Evolutionary conservation across 1,139 yeast species (phyloP), one percentile per base, ranked within the genome.

Genomic region (Saccharomyces pastorianus): DNA sequence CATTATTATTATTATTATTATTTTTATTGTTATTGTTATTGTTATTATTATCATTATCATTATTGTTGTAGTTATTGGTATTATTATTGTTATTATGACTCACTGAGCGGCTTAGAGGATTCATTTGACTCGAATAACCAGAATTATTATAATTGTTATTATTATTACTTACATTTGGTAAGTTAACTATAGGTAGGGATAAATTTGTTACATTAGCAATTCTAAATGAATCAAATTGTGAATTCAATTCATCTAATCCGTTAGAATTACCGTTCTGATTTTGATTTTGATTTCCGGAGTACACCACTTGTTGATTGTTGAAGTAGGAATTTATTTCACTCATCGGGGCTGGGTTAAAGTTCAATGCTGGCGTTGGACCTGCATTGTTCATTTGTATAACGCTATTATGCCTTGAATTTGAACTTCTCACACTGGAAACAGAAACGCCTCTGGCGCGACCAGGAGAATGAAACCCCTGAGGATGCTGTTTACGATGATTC

Each of bases 371-470:
- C 6, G 44, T 20, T 17, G 44, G 44, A 11, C 26, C 25, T 4
- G 44, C 25, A 13, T 49, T 49, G 17, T 59, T 38, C 6, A 17
- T 38, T 38, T 9, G 44, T 17, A 38, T 38, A 6, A 38, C 20
- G 25, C 44, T 58, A 42, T 61, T 59, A 7, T 61, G 61, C 50
- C 63, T 60, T 4, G 65, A 61, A 25, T 63, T 59, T 32, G 55
- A 55, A 42, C 64, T 61, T 52, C 63, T 50, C 7, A 53, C 59
- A 31, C 65, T 62, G 6, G 61, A 58, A 5, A 61, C 62, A 5
- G 65, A 61, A 9, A 62, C 54, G n/a, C 59, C 62, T 23, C 64
- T 55, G 52, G 60, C 53, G 49, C 61, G 65, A 14, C 51, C 54
- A 9, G 58, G 59, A 13, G 57, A 31, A 38, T 38, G 44, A 13